Evolutionary conservation across 345 rosid genomes (phyloP), one percentile per base, ranked within the genome.

Genomic region (Citrus reticulata): DNA sequence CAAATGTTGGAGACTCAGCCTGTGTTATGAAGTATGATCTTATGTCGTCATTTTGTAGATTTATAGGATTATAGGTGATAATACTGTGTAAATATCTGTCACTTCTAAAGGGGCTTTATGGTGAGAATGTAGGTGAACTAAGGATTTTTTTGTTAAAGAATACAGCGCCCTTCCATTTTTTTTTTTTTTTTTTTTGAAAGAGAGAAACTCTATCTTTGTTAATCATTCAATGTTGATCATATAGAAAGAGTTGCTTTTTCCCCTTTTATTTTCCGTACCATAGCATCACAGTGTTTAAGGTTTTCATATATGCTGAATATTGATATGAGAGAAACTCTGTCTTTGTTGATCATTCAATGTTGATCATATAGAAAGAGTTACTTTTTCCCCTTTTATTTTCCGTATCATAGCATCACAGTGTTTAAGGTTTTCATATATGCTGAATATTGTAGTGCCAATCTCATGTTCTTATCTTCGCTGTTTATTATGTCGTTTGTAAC

Each of bases 1-100:
- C 98, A 46, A 97, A 97, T 78, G 85, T 94, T 77, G 99, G 99
- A 70, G 99, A 94, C 83, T 94, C 99, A 64, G 95, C 93, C 71
- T 97, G 98, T 81, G 76, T 92, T 66, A 81, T 94, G 74, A 86
- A 88, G 99, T 93, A 96, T 17, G 97, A 77, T 70, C 71, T 82
- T 68, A 24, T 40, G 27, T 60, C 86, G 11, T 57, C 54, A 19
- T 72, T 62, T 77, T 70, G 24, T 74, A 62, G 20, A 19, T 72
- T 73, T 24, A 29, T 34, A 49, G 64, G 72, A 29, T 62, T 61
- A 4, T 80, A 60, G 29, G 37, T 58, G 74, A 29, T 35, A 60
- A 58, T 63, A 39, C 55, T 49, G n/a, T 77, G n/a, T 16, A 65
- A 68, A 32, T 60, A 49, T n/a, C 9, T 49, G 6, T 40, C 24